Evolutionary conservation across 108 stramenopile species (phyloP).

Genomic region (Nitzschia sp.): DNA sequence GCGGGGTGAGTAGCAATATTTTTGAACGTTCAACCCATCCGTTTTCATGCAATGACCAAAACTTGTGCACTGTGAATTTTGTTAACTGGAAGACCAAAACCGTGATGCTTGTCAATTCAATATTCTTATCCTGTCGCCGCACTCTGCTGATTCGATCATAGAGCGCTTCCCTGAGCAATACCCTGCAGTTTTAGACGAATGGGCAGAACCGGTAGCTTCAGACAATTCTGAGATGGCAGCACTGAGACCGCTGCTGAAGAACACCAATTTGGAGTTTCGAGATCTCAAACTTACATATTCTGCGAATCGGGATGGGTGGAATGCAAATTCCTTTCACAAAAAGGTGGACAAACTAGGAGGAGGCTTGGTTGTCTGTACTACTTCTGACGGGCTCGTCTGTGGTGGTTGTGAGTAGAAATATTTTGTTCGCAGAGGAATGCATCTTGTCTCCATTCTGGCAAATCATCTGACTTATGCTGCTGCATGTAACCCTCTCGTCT

Average conservation of each 20-base stretch:
- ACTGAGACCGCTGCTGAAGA: slow-evolving; percentile 75
- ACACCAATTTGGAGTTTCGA: slow-evolving; percentile 80
- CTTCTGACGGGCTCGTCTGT: slow-evolving; percentile 53
- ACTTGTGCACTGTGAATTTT: too few relatives aligned
- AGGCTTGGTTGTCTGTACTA: slow-evolving; percentile 45
- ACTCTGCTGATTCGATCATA: too few relatives aligned
- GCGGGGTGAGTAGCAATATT: slow-evolving; percentile 7
- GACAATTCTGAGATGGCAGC: slow-evolving; percentile 68
- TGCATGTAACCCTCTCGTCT: background rate
- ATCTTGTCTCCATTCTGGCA: background rate
- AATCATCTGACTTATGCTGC: background rate
- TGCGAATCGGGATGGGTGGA: slow-evolving; percentile 83
- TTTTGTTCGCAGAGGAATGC: too few relatives aligned
- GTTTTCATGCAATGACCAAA: too few relatives aligned
- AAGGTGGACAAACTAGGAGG: slow-evolving; percentile 79
- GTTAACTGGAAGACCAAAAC: too few relatives aligned
- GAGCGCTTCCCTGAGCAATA: slow-evolving; percentile 82
- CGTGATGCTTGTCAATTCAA: too few relatives aligned
- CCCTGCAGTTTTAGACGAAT: slow-evolving; percentile 72
- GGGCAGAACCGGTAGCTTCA: slow-evolving; percentile 61
- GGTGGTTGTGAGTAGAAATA: slow-evolving; percentile 58
- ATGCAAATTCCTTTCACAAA: slow-evolving; percentile 63
- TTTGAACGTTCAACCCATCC: too few relatives aligned
- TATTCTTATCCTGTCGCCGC: too few relatives aligned
- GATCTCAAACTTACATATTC: slow-evolving; percentile 70